A percentile compares a stretch with the other conserved stretches of the same genome.
These are phyloP conservation scores for Hypoxylon sp. DNA, from an alignment of 2,329 filamentous ascomycete species.

Conservation along the genomic window DNA sequence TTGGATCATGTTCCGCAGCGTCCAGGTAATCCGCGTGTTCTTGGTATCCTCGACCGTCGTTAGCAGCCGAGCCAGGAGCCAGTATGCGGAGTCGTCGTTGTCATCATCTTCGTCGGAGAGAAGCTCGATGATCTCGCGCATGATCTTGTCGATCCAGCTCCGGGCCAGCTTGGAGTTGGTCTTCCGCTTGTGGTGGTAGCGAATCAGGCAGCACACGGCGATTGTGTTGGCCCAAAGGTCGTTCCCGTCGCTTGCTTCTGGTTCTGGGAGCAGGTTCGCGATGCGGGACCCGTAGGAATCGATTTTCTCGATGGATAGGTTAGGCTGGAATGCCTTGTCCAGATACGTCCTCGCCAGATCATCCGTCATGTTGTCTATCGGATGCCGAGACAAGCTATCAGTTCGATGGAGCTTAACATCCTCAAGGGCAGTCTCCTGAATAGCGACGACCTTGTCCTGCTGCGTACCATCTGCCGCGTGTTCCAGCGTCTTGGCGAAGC, in stretches of 20 bases:
- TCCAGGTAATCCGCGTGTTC: constrained; percentile 48
- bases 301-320: constrained; percentile 38
- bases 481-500: constrained; percentile 49
- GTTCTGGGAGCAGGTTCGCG: constrained; percentile 49
- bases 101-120: constrained; percentile 52
- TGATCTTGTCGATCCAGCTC: constrained; percentile 45
- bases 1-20: constrained; percentile 49
- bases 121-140: constrained; percentile 50
- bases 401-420: constrained; percentile 46
- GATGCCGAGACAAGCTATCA: constrained; percentile 45
- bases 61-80: constrained; percentile 47
- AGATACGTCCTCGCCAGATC: constrained; percentile 50
- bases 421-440: constrained; percentile 49
- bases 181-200: constrained; percentile 49
- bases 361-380: constrained; percentile 47
- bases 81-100: constrained; percentile 51
- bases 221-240: constrained; percentile 45
- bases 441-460: constrained; percentile 44
- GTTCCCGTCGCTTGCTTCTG: constrained; percentile 42
- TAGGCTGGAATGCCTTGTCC: constrained; percentile 46
- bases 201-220: constrained; percentile 49
- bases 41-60: constrained; percentile 45
- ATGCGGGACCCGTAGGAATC: constrained; percentile 46
- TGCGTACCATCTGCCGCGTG: constrained; percentile 35
- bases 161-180: constrained; percentile 39